Conservation (phyloP, 495 filamentous ascomycete genomes). For the Aspergillus taichungensis region DNA sequence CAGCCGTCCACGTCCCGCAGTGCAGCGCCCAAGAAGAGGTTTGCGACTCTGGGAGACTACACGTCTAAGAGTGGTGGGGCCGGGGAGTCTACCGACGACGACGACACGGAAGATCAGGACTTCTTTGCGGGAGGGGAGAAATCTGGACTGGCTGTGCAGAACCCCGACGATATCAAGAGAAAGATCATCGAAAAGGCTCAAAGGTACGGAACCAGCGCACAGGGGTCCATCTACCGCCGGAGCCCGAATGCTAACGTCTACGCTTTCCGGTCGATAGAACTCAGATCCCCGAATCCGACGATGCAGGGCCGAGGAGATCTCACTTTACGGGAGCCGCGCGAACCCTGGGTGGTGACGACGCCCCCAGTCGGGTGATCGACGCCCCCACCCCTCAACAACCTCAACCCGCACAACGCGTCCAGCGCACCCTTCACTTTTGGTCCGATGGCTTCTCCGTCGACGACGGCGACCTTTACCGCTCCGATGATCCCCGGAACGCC, state of each 20-base stretch:
- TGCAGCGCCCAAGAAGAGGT: constrained; percentile 38
- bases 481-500: constrained; percentile 80
- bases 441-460: constrained; percentile 90
- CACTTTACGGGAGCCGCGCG: constrained; percentile 74
- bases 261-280: constrained; percentile 38
- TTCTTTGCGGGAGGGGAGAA: constrained; percentile 95
- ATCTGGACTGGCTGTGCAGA: constrained; percentile 89
- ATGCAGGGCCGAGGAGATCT: constrained; percentile 41
- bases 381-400: constrained; percentile 44
- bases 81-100: constrained; percentile 54
- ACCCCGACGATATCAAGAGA: constrained; percentile 65
- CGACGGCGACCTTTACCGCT: constrained; percentile 81
- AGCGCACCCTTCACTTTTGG: constrained; percentile 82
- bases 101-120: constrained; percentile 60
- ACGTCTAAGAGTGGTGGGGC: constrained; percentile 27
- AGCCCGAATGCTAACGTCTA: no score
- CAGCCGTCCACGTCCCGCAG: constrained; percentile 19
- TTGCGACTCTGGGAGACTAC: constrained; percentile 49
- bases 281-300: constrained; percentile 48
- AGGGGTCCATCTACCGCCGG: background rate
- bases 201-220: constrained; percentile 39
- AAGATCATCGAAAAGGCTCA: constrained; percentile 78
- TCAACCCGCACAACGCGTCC: constrained; percentile 41
- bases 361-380: constrained; percentile 63
- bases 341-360: constrained; percentile 85